Evolutionary conservation across 169 alveolate species (phyloP), one percentile per base, ranked within the genome.

Genomic region (Plasmodium vivax): DNA sequence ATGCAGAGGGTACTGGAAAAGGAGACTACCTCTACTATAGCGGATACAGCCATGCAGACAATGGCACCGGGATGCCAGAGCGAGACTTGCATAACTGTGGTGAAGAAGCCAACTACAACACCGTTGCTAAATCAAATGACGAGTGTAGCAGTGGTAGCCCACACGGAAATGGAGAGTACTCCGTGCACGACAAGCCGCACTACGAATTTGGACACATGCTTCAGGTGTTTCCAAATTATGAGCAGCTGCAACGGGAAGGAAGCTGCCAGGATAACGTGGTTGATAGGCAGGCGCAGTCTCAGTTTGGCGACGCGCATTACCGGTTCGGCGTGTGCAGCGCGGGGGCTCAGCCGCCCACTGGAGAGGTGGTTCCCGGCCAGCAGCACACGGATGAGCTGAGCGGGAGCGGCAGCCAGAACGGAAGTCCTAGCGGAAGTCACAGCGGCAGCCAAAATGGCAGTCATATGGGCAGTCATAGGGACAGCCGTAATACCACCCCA

Each of bases 251-350:
- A 74, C 75, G 68, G 68, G 93, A 85, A 85, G 79, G 79, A 1
- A 45, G 23, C 38, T 43, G 68, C 3, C 19, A 56, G 19, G 73
- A 85, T 85, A 85, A 85, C 16, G 71, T 85, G 32, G 85, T 85
- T 62, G 81, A 85, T 74, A 85, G 85, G 43, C 77, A 85, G n/a
- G 51, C 93, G 7, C 93, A 85, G 43, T 74, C 51, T 14, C 84
- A 85, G 56, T 32, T 74, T 85, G 79, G 27, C 6, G 77, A 85
- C 41, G 54, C 83, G 1, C 79, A 75, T 74, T 85, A 85, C 51
- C 58, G 38, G 34, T 85, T 85, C 38, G 43, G 51, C 43, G 47
- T 83, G 30, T 74, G 58, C 51, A 84, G 47, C 30, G 54, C 58
- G 43, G 87, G 36, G 47, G 19, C n/a, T 84, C 14, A 68, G 6